Evolutionary conservation across 352 stramenopile genomes (phyloP), one percentile per base, ranked within the genome.

Genomic region (Pythium scleroteichum): DNA sequence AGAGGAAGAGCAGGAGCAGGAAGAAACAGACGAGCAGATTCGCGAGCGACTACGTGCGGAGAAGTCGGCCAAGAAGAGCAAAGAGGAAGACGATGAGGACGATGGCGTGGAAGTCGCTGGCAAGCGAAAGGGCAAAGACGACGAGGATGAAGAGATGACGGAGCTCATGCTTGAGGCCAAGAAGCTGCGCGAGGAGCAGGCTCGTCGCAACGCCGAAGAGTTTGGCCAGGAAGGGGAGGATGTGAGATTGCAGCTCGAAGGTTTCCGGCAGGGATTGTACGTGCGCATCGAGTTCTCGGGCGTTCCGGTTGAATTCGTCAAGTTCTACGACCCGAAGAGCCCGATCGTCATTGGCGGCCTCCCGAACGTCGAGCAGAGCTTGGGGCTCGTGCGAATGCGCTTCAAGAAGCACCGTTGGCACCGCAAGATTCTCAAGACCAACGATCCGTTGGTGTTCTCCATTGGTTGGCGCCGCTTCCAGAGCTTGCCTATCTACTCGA

Each of bases 361-460:
- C 7, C 96, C 97, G 9, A 96, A 95, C 27, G 90, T 98, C 47
- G 98, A 99, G 71, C 92, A 97, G 26, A 92, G 85, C 17, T 66
- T 98, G n/a, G 96, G 93, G 7, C 86, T 99, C 29, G 85, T 98
- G 32, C 92, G 96, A 17, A 96, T 98, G 74, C 87, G 98, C 14
- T 98, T 99, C 69, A 99, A 99, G 82, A 98, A 98, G 72, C 98
- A 99, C 74, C 87, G 97, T 53, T 99, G 98, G 98, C 95, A 99
- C 76, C 94, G 83, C 50, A 98, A 98, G 70, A 98, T 99, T 51
- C 76, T 99, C 13, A 99, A 99, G 75, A 97, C 91, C 44, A 95
- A 98, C 62, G 98, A 99, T 72, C 97, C 97, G 22, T 75, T 99
- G 22, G 88, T 99, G 10, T 98, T 99, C 53, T 99, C 94, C 14